Conservation (phyloP, 371 early-diverging fungal species). For the Paramicrosporidium saccamoebae region DNA sequence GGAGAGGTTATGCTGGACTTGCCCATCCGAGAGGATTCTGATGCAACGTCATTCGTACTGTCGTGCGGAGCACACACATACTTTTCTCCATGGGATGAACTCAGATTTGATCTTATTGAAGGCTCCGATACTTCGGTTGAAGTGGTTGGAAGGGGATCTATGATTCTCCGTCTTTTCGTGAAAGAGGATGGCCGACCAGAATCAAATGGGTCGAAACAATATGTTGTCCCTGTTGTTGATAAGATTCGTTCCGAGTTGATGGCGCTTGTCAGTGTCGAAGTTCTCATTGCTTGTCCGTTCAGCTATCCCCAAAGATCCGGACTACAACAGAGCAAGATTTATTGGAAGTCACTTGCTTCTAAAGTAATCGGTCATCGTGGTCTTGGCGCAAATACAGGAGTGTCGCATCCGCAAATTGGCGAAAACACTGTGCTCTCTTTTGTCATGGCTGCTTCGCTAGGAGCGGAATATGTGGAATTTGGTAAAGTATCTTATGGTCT, state of each 20-base stretch:
- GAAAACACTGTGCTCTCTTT: constrained; percentile 84
- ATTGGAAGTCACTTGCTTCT: constrained; percentile 20
- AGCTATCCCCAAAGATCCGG: constrained; percentile 14
- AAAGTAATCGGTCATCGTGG: constrained; percentile 80
- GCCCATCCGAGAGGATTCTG: too few species aligned
- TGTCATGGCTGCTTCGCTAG: constrained; percentile 43
- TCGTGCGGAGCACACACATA: too few species aligned
- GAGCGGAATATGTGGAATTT: constrained; percentile 76
- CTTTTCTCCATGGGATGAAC: too few species aligned
- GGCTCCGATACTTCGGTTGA: too few species aligned
- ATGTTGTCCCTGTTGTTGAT: constrained; percentile 1
- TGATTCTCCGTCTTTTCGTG: neutral
- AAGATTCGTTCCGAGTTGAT: constrained; percentile 10
- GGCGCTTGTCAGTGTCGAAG: constrained; percentile 21
- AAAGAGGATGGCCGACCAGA: neutral
- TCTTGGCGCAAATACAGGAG: constrained; percentile 4
- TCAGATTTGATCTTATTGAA: too few species aligned
- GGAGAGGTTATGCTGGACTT: too few species aligned
- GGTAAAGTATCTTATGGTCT: constrained; percentile 10
- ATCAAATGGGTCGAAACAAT: constrained; percentile 1
- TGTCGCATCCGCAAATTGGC: constrained; percentile 27
- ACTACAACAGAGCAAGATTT: constrained; percentile 18
- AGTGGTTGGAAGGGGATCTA: too few species aligned
- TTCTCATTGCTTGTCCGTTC: constrained; percentile 24
- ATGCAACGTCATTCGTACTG: too few species aligned